These are phyloP conservation scores for Pilobolus umbonatus DNA, from an alignment of 192 early-diverging fungal genomes.

Conservation along the genomic window DNA sequence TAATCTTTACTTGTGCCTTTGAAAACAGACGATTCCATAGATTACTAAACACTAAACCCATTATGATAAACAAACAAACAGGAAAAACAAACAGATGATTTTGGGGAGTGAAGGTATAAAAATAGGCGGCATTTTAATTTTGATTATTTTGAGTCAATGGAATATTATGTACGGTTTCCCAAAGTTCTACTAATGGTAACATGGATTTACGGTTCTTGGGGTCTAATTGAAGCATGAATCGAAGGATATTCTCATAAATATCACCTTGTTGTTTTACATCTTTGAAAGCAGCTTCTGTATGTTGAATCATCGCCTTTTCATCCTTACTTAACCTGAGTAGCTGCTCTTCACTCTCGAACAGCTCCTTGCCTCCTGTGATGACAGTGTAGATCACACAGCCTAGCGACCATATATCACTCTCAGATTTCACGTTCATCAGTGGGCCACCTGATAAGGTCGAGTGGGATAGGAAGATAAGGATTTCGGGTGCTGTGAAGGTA, in stretches of 20 bases:
- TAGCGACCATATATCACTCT: conserved; percentile 3
- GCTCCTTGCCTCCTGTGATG: background rate
- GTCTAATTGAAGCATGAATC: background rate
- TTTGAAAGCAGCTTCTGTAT: background rate
- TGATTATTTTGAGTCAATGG: background rate
- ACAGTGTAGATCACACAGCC: background rate
- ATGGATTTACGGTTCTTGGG: background rate
- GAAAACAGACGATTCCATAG: conserved; percentile 56
- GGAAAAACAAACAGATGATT: background rate
- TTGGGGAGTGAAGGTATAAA: background rate
- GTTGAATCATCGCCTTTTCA: background rate
- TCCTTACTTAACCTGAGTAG: background rate
- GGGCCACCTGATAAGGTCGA: background rate
- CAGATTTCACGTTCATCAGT: background rate
- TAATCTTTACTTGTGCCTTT: conserved; percentile 62
- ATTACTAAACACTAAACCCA: conserved; percentile 56
- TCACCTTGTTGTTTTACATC: background rate
- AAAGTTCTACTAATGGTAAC: background rate
- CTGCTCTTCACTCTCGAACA: background rate
- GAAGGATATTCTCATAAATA: background rate
- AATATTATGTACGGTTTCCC: too few relatives aligned
- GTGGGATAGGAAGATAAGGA: too few relatives aligned
- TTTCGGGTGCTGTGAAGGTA: background rate
- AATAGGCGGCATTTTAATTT: background rate
- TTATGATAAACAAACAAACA: conserved; percentile 13